Evolutionary conservation across 1,284 basidiomycete species (phyloP), one percentile per base, ranked within the genome.

Genomic region (Ganoderma multipileum): DNA sequence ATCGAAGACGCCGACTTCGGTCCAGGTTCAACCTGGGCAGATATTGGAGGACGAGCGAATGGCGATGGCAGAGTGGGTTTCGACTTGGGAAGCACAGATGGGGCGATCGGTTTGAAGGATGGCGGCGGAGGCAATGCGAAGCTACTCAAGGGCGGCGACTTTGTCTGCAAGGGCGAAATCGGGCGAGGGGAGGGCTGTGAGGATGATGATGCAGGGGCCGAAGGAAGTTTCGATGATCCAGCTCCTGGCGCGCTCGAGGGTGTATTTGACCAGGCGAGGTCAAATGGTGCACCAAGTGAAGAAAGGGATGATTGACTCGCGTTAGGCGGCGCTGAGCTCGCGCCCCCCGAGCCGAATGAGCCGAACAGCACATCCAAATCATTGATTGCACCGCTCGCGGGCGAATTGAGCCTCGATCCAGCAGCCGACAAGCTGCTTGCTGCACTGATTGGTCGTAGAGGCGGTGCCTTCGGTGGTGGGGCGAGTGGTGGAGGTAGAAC

Each of bases 401-500:
- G 57, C 23, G 67, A 65, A 9, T 26, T 41, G 1, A 55, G 26
- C 16, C 39, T 60, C 26, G 57, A 41, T 3, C 52, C 39, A 8
- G 67, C 36, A 16, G 57, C 33, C 18, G 42, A 12, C 16, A 39
- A 28, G 14, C 36, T 36, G 30, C 64, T 71, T 7, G 62, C 55
- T 23, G 69, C 67, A 60, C 66, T 63, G 28, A 65, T 54, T 6
- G 73, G 68, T 54, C 73, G 57, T 20, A 69, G 44, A 5, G 69
- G 65, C 8, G 67, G 52, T 16, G 69, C 68, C 30, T 59, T 64
- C 6, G 72, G 74, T 11, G 67, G 71, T 42, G 72, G 69, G 1
- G 69, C 69, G 3, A 72, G 59, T 16, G 71, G 69, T 6, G 69
- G 73, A 12, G 89, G 87, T 64, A 89, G 74, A 68, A 83, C 84